Evolutionary conservation across 768 basidiomycete species (phyloP).

Genomic region (Suillus clintonianus): DNA sequence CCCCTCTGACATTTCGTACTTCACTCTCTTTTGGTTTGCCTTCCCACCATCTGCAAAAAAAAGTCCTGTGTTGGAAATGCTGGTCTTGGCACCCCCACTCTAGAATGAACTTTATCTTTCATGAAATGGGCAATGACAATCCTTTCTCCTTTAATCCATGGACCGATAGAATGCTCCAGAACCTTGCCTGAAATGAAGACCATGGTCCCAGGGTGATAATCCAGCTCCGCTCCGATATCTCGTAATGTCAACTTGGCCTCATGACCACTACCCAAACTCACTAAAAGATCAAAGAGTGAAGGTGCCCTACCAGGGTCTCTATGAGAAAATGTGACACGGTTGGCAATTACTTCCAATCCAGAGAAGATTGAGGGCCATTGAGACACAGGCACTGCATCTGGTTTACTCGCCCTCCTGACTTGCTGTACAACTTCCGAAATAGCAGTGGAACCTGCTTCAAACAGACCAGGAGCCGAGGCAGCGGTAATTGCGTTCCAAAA

Average conservation of each 20-base stretch:
- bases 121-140: background rate
- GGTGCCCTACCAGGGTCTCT: background rate
- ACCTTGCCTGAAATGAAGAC: background rate
- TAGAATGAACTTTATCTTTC: background rate
- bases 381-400: background rate
- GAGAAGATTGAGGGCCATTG: constrained; percentile 6
- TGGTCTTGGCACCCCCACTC: background rate
- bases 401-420: background rate
- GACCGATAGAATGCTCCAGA: background rate
- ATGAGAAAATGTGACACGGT: background rate
- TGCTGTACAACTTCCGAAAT: background rate
- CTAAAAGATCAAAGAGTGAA: constrained; percentile 5
- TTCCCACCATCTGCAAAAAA: background rate
- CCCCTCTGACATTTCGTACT: too few relatives aligned
- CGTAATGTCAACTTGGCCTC: background rate
- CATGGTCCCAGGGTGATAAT: background rate
- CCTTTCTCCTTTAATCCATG: background rate
- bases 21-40: too few relatives aligned
- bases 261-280: constrained; percentile 3
- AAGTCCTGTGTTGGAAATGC: background rate
- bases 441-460: background rate
- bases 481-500: background rate
- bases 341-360: constrained; percentile 7
- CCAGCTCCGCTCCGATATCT: background rate
- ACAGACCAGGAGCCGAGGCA: background rate